Conservation (phyloP, 2,329 filamentous ascomycete species). For the Penicillium sp. region DNA sequence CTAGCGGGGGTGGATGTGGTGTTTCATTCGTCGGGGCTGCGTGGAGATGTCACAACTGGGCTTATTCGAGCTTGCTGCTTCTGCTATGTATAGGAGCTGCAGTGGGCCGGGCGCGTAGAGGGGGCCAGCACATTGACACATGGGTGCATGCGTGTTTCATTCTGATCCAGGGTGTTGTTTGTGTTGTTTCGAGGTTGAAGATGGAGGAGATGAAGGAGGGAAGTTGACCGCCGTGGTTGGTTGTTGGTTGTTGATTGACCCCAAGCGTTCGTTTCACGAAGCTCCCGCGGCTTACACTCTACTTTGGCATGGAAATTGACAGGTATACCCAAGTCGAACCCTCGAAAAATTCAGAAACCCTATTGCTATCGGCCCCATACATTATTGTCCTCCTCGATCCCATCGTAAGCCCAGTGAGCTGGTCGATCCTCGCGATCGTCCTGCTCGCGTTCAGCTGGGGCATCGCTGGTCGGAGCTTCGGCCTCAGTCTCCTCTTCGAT, state of each 20-base stretch:
- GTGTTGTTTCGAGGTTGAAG: not conserved
- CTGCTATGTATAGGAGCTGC: conserved; percentile 10
- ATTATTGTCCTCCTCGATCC: conserved; percentile 42
- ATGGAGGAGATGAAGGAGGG: not conserved
- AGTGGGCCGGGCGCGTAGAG: conserved; percentile 25
- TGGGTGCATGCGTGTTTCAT: not conserved
- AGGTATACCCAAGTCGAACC: not conserved
- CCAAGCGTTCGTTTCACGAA: conserved; percentile 10
- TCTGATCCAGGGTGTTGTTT: not conserved
- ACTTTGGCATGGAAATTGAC: not conserved
- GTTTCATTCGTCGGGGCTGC: conserved; percentile 25
- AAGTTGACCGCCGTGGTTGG: not conserved
- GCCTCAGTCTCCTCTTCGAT: conserved; percentile 29
- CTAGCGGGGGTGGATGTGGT: conserved; percentile 9
- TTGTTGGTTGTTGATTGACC: not conserved
- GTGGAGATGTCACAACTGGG: conserved; percentile 32
- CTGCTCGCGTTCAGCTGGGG: conserved; percentile 12
- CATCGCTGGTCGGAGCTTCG: conserved; percentile 12
- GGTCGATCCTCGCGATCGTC: conserved; percentile 21
- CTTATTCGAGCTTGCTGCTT: conserved; percentile 14
- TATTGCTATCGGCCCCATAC: conserved; percentile 40
- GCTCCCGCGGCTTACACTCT: no score
- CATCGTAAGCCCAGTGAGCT: conserved; percentile 32
- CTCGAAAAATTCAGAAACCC: not conserved
- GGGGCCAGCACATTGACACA: not conserved